Base-by-base conservation (phyloP, 768 basidiomycete species). In the Leccinellum rugosiceps region DNA sequence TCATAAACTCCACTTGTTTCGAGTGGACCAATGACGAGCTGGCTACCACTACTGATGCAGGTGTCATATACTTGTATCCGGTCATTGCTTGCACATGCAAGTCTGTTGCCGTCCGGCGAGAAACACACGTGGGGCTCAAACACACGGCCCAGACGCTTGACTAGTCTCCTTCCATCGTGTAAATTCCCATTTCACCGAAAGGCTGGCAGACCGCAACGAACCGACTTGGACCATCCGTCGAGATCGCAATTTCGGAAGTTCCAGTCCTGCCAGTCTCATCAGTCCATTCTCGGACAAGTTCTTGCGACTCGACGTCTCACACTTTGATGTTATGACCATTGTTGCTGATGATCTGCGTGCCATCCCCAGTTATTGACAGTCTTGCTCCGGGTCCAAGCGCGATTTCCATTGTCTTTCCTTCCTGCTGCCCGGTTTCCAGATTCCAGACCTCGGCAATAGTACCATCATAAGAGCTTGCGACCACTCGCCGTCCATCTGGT, bases 401-500 rank as follows among this genome's bases (percentile, higher is more conserved):
- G n/a, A n/a, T 43, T 8, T 28, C 13, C 55, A 54, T 57, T 1
- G 25, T 10, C 5, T 4, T 19, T 19, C 52, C 62, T 32, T 50
- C 58, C 30, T 59, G 53, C 14, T 34, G 4, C 4, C 61, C 61
- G 19, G 10, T 49, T 34, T 55, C 55, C 14, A 60, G 6, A 43
- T 57, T 26, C 56, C 55, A 63, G 23, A 57, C 2, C 5, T 10
- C 32, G 2, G 54, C 11, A n/a, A 3, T 23, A 6, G n/a, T n/a
- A n/a, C 46, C 26, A 5, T 53, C 50, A 21, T 21, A 1, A 6
- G 41, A 60, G 23, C 53, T 41, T 6, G 50, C 51, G n/a, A 53
- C 60, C 17, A 62, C 41, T 1, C 41, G 60, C 26, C 15, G 34
- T 25, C 60, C 55, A 6, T 50, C 62, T 8, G 51, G 60, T 23